Evolutionary conservation across 2,329 filamentous ascomycete genomes (phyloP).

Genomic region (Scedosporium minutisporum): DNA sequence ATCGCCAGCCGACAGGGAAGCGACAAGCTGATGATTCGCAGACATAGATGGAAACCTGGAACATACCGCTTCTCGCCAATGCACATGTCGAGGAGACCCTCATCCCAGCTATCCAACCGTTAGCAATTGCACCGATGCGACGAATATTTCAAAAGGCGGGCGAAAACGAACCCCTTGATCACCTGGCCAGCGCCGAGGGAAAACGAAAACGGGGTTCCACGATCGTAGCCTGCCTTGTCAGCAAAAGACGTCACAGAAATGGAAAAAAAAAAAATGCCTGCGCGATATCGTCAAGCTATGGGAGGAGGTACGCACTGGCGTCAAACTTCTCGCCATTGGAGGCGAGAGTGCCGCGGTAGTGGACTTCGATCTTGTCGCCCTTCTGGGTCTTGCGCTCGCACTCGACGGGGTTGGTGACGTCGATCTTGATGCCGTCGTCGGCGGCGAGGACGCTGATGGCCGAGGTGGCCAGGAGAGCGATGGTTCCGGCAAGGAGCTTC

Average conservation of each 20-base stretch:
- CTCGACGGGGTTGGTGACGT: slow-evolving; percentile 62
- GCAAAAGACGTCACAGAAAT: neutral
- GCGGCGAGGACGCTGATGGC: slow-evolving; percentile 41
- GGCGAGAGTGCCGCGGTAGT: slow-evolving; percentile 78
- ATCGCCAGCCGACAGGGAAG: too few species aligned
- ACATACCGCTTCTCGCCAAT: slow-evolving; percentile 73
- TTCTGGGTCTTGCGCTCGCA: slow-evolving; percentile 69
- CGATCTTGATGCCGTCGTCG: slow-evolving; percentile 58
- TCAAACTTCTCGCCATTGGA: slow-evolving; percentile 73
- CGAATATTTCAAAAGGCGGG: neutral
- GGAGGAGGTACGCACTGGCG: slow-evolving; percentile 40
- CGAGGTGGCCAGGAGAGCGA: slow-evolving; percentile 42
- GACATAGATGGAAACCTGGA: neutral
- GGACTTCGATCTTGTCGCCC: slow-evolving; percentile 74
- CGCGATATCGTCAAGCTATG: neutral
- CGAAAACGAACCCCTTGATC: slow-evolving; percentile 65
- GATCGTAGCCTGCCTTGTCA: slow-evolving; percentile 51
- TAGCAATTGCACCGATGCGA: neutral
- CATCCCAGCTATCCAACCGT: slow-evolving; percentile 59
- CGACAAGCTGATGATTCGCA: neutral
- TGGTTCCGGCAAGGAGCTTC: slow-evolving; percentile 34
- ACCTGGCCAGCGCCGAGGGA: slow-evolving; percentile 71
- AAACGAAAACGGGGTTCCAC: slow-evolving; percentile 68
- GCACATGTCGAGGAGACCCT: slow-evolving; percentile 88
- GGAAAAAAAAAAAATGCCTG: neutral